Base-by-base conservation (phyloP, 2,329 filamentous ascomycete species). In the Aspergillus arachidicola region DNA sequence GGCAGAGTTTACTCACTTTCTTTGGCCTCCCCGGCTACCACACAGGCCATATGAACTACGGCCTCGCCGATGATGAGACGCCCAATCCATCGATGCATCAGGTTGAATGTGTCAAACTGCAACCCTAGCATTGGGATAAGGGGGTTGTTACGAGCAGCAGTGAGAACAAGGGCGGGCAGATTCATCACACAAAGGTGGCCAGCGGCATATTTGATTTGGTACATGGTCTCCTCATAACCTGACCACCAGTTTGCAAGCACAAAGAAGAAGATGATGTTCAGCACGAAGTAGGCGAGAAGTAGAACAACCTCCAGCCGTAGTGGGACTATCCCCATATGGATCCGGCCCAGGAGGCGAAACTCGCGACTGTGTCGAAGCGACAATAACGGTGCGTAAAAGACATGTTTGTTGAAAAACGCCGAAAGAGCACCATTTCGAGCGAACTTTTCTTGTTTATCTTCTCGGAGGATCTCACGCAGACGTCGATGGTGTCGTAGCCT, bases 61-160 rank as follows among this genome's bases (percentile, higher is more conserved):
- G 86, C 80, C 74, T 94, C 89, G 10, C 88, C 62, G 14, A 91
- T 85, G 34, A 91, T 86, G 45, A 93, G 85, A 30, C 92, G 86
- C 26, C 91, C 92, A 65, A 91, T 86, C 91, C 91, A 95, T 65
- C 92, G 87, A 78, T 95, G 92, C 62, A 94, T 82, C 12, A 94
- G 87, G 76, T 97, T 97, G 84, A 96, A 97, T 0, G 93, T 94
- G 77, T 98, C 94, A 78, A 97, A 98, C 72, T 91, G 92, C 73
- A 97, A 89, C 67, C 90, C 87, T 60, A 97, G 84, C 34, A 95
- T 75, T 6, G 82, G 77, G 72, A 97, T 96, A 59, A 97, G 83
- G 3, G 92, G 92, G 79, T 97, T 98, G 82, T 97, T 97, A 72
- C 94, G 90, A 38, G 92, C 89, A 21, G 93, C 93, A 64, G 97